Evolutionary conservation across 352 stramenopile species (phyloP).

Genomic region (Phytophthora macrochlamydospora): DNA sequence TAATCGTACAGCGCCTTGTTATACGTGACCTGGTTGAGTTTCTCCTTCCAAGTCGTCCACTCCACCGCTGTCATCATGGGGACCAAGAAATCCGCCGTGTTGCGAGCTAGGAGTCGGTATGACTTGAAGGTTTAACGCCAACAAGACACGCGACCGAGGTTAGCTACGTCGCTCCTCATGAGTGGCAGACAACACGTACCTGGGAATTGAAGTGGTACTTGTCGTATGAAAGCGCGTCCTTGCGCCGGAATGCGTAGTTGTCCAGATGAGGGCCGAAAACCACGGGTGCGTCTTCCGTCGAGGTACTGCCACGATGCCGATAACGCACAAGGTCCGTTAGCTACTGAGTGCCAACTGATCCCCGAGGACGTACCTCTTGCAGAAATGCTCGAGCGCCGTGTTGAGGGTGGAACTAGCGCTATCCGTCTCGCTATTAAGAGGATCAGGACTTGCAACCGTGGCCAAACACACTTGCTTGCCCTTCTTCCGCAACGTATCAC

Average conservation of each 20-base stretch:
- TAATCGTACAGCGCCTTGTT: slow-evolving; percentile 85
- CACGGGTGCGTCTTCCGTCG: slow-evolving; percentile 63
- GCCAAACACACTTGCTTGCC: slow-evolving; percentile 80
- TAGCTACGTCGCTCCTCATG: slow-evolving; percentile 2
- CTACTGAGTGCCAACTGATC: not conserved
- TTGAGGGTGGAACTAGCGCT: slow-evolving; percentile 53
- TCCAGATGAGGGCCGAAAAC: slow-evolving; percentile 80
- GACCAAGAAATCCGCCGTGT: slow-evolving; percentile 77
- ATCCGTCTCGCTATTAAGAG: slow-evolving; percentile 38
- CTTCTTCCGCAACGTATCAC: slow-evolving; percentile 83
- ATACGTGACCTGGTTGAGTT: slow-evolving; percentile 75
- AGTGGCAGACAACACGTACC: slow-evolving; percentile 38
- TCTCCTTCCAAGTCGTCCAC: slow-evolving; percentile 85
- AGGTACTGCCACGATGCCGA: slow-evolving; percentile 46
- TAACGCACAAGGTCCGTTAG: slow-evolving; percentile 9
- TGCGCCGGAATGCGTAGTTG: slow-evolving; percentile 70
- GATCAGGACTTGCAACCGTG: slow-evolving; percentile 56
- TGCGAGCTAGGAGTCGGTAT: slow-evolving; percentile 79
- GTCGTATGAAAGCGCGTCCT: slow-evolving; percentile 66
- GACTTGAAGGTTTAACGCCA: slow-evolving; percentile 49
- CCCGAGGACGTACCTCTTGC: slow-evolving; percentile 54
- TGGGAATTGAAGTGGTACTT: slow-evolving; percentile 85
- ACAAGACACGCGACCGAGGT: too few relatives aligned
- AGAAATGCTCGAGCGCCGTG: slow-evolving; percentile 73
- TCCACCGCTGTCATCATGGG: slow-evolving; percentile 85